These are phyloP conservation scores for Quercus lobata DNA, from an alignment of 331 rosid species.

Conservation along the genomic window DNA sequence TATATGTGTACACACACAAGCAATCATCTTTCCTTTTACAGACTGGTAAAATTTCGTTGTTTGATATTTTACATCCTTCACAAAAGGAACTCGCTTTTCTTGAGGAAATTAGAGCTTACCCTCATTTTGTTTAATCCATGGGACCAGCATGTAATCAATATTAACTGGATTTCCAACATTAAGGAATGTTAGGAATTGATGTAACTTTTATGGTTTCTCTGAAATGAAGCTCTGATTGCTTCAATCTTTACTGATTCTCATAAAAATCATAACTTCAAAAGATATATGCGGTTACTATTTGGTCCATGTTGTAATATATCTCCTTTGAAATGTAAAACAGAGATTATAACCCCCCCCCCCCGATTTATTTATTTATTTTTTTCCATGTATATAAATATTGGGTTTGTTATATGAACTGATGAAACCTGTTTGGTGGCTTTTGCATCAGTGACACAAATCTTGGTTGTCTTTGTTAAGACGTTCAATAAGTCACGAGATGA, in stretches of 20 bases:
- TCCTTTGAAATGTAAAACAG: neutral
- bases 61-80: neutral
- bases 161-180: neutral
- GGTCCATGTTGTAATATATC: neutral
- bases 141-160: neutral
- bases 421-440: neutral
- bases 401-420: neutral
- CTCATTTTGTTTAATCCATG: no score
- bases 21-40: neutral
- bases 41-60: neutral
- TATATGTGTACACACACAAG: neutral
- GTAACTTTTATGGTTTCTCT: neutral
- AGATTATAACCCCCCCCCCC: neutral
- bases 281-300: neutral
- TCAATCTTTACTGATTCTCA: neutral
- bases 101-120: no score
- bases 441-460: conserved; percentile 83
- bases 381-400: neutral
- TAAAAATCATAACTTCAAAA: neutral
- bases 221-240: neutral
- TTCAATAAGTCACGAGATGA: conserved; percentile 93
- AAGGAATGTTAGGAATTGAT: neutral
- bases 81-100: no score
- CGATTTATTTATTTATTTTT: neutral
- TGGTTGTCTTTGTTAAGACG: conserved; percentile 74